Conservation (phyloP, 2,329 filamentous ascomycete species). For the Trichoderma cornu-damae region DNA sequence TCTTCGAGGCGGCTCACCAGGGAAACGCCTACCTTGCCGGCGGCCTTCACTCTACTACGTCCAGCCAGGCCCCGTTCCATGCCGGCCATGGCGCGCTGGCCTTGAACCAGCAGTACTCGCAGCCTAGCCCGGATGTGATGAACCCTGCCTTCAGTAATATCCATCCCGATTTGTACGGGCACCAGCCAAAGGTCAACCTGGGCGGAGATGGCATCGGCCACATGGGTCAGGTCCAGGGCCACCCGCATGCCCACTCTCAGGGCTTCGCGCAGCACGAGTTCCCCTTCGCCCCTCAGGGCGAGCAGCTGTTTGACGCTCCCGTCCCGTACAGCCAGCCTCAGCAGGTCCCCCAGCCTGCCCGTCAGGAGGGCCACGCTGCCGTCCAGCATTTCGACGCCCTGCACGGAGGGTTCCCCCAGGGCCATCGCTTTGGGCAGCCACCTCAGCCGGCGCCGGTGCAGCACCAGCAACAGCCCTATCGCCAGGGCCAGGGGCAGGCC, state of each 20-base stretch:
- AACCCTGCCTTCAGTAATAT: conserved; percentile 36
- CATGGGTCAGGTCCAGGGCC: conserved; percentile 31
- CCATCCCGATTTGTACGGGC: conserved; percentile 35
- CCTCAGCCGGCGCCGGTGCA: conserved; percentile 31
- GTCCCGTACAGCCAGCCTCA: conserved; percentile 32
- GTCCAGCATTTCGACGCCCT: conserved; percentile 30
- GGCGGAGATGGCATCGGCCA: conserved; percentile 16
- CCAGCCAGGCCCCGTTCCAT: conserved; percentile 30
- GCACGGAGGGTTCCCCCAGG: conserved; percentile 26
- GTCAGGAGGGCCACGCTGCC: conserved; percentile 33
- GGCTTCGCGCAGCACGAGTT: conserved; percentile 33
- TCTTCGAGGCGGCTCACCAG: conserved; percentile 33
- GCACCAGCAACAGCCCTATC: conserved; percentile 28
- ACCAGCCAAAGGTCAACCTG: conserved; percentile 33
- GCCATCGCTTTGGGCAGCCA: conserved; percentile 26
- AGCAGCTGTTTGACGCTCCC: conserved; percentile 31
- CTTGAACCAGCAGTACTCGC: conserved; percentile 34
- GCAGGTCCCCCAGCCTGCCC: conserved; percentile 30
- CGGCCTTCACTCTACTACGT: conserved; percentile 29
- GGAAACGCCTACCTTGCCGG: conserved; percentile 32
- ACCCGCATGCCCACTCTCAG: conserved; percentile 31
- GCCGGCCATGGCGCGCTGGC: conserved; percentile 29
- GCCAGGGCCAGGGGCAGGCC: conserved; percentile 22
- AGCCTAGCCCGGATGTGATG: conserved; percentile 32
- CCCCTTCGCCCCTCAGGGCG: conserved; percentile 31